Base-by-base conservation (phyloP, 139 green algal genomes). In the Closterium sp. region DNA sequence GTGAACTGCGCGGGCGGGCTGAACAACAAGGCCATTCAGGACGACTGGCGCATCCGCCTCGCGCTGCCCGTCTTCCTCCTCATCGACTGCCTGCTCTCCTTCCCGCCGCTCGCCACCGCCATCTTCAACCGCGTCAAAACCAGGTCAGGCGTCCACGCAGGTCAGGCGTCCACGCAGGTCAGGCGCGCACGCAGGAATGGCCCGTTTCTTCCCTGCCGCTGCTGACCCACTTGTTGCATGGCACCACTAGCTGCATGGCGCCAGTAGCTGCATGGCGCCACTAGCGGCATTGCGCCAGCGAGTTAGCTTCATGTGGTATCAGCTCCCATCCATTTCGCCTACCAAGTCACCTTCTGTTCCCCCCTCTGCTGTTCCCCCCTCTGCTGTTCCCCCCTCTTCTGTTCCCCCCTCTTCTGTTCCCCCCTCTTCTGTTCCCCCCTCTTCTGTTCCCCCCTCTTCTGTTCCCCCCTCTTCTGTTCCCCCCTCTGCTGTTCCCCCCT, bases 21-120 rank as follows among this genome's bases (percentile, higher is more conserved):
- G 97, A 99, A 99, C 95, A 98, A 98, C 94, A 98, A 98, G 95
- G 94, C 92, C 16, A 91, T 95, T 19, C 25, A 83, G 19, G 89
- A 96, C 38, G 97, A 99, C 94, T 98, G 96, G 96, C 95, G 98
- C 31, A 97, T 99, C 84, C 89, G 96, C 69, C 85, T 97, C 2
- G 94, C 95, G 0, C 95, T 96, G 87, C 97, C 97, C 4, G 43
- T 99, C 21, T 96, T 99, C 66, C 30, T 34, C 31, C 89, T 95
- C 32, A 97, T 99, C 31, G 97, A 99, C 95, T 95, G 96, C n/a
- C 92, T 99, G 91, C 96, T 99, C 3, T 94, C 92, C 28, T 96
- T 94, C 10, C 94, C 91, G 0, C 88, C 89, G 2, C 31, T 99
- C 5, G 97, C 96, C 5, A 35, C 90, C 21, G 90, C 38, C 33